phyloP scores from a whole-genome alignment of 306 rosid species.

The Corylus avellana region DNA sequence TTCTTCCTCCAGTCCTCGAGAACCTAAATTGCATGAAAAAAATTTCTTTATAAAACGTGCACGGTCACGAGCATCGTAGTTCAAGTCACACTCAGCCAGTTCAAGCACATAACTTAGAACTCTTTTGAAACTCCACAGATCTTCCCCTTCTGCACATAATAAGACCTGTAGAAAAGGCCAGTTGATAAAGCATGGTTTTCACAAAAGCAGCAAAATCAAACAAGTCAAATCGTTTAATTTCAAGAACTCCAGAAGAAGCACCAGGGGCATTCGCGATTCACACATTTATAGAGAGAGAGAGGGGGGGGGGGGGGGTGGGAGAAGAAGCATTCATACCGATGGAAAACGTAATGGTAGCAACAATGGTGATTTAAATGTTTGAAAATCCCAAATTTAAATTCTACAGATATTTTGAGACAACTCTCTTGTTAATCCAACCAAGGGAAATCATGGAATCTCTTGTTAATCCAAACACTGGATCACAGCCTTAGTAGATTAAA shows the following conservation, averaged over 20 bases:
- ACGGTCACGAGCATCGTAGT: conserved; percentile 87
- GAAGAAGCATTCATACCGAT: background rate
- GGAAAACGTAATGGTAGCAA: background rate
- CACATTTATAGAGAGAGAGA: background rate
- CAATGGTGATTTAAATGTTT: background rate
- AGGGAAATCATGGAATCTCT: no score
- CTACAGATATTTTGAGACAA: background rate
- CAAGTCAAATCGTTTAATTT: background rate
- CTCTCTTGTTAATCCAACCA: background rate
- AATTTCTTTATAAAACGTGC: conserved; percentile 66
- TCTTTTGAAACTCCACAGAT: conserved; percentile 42
- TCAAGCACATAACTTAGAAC: conserved; percentile 70
- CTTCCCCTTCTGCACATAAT: conserved; percentile 54
- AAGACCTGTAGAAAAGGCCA: conserved; percentile 60
- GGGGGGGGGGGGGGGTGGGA: background rate
- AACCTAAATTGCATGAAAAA: conserved; percentile 51
- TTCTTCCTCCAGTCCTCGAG: conserved; percentile 44
- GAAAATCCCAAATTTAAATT: background rate
- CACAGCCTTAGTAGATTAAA: background rate
- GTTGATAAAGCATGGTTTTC: conserved; percentile 19
- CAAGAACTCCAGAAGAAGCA: background rate
- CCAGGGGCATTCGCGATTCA: background rate
- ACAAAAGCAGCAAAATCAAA: background rate
- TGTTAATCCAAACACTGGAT: background rate
- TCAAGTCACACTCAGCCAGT: conserved; percentile 77